Conservation (phyloP, 1,284 basidiomycete genomes). For the Moesziomyces sp. region DNA sequence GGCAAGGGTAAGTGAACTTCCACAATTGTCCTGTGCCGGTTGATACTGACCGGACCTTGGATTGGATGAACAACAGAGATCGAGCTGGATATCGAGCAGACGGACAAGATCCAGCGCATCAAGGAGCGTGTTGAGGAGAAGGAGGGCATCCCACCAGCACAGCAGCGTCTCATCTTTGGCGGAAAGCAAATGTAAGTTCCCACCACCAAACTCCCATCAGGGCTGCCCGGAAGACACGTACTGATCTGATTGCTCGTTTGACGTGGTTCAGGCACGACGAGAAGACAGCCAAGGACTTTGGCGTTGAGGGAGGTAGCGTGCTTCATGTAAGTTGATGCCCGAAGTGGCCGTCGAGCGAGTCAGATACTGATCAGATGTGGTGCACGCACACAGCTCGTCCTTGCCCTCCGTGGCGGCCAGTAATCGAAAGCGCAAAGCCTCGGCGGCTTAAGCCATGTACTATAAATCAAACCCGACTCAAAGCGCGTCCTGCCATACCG, state of each 20-base stretch:
- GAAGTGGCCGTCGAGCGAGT: neutral
- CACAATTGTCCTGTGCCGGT: no score
- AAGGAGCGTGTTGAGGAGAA: slow-evolving; percentile 99
- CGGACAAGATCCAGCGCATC: slow-evolving; percentile 93
- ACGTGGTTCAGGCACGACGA: slow-evolving; percentile 63
- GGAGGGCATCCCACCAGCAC: slow-evolving; percentile 95
- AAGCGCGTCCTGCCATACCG: no score
- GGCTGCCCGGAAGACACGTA: neutral
- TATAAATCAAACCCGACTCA: slow-evolving; percentile 5
- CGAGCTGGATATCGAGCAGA: slow-evolving; percentile 93
- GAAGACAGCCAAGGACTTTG: slow-evolving; percentile 67
- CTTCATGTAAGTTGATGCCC: slow-evolving; percentile 61
- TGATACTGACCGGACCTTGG: no score
- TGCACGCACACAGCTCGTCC: slow-evolving; percentile 49
- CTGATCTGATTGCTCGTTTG: neutral
- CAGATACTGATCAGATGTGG: neutral
- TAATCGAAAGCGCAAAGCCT: neutral
- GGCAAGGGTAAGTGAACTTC: slow-evolving; percentile 81
- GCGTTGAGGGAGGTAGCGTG: slow-evolving; percentile 65
- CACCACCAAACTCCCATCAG: neutral
- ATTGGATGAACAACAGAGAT: no score
- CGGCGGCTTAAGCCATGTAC: slow-evolving; percentile 4
- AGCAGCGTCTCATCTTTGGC: slow-evolving; percentile 93
- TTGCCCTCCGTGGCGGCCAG: slow-evolving; percentile 58
- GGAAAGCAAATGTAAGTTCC: slow-evolving; percentile 92